Evolutionary conservation across 2,329 filamentous ascomycete genomes (phyloP), one percentile per base, ranked within the genome.

Genomic region (Fusarium sp.): DNA sequence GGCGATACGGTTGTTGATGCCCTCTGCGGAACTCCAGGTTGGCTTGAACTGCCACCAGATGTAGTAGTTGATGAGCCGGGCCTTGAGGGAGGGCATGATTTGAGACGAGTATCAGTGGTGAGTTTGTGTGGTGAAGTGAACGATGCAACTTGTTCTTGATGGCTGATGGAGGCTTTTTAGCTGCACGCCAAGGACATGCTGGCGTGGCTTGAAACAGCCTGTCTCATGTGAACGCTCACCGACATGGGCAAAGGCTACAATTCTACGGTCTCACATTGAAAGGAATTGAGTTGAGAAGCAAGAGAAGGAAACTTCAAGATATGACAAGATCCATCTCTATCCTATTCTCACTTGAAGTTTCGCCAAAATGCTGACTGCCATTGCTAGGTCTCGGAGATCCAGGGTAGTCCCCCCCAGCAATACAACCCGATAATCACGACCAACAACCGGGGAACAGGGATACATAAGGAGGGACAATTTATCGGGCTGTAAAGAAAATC

Each of bases 31-130:
- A 38, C 69, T 69, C 71, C 79, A 81, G 33, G 69, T 71, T 52
- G 73, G 71, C 64, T 80, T 80, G 66, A 64, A 71, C 35, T 62
- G 65, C 68, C 74, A 78, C 79, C 79, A 80, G 47, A 79, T 56
- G 57, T 70, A 52, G 78, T 80, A 82, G 6, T 75, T 74, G 33
- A 79, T 31, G 35, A 81, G 36, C 59, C 79, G 75, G 58, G 76
- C 74, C 63, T 75, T 76, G 72, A 81, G 62, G 62, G 76, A 77
- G 27, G 74, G 71, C 79, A 81, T 81, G 45, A 33, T 73, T 65
- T 20, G n/a, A 2, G 16, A 11, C 4, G 20, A n/a, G 10, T 58
- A 11, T 16, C 29, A 33, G 22, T 8, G 20, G 25, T 58, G 36
- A 27, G 22, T 61, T 61, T 20, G 22, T 52, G 25, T 29, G 47